Evolutionary conservation across 805 yeast genomes (phyloP).

Genomic region (Peterozyma xylosa): DNA sequence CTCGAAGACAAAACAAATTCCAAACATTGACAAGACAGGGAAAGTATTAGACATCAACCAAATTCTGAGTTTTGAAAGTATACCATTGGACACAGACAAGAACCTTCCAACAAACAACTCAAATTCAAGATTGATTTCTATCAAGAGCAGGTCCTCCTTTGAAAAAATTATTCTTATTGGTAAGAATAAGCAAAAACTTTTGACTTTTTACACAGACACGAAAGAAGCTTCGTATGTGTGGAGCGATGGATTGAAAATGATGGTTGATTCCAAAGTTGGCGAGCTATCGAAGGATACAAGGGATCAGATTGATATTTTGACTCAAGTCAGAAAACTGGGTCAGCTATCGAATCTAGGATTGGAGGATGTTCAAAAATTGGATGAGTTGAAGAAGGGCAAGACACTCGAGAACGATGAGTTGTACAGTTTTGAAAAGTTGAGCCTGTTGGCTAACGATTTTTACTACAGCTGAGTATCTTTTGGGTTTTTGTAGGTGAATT

Average conservation of each 20-base stretch:
- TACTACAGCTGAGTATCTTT: conserved; percentile 15
- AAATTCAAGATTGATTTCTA: conserved; percentile 40
- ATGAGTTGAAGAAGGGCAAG: neutral
- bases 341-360: conserved; percentile 38
- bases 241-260: conserved; percentile 68
- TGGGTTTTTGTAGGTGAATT: neutral
- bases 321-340: conserved; percentile 37
- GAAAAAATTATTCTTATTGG: conserved; percentile 48
- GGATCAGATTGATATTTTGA: conserved; percentile 34
- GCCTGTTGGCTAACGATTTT: conserved; percentile 15
- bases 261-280: conserved; percentile 26
- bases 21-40: conserved; percentile 54
- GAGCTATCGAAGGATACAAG: conserved; percentile 35
- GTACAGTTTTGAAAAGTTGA: conserved; percentile 17
- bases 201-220: conserved; percentile 65
- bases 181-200: conserved; percentile 30
- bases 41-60: conserved; percentile 42
- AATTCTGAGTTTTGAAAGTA: conserved; percentile 42
- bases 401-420: conserved; percentile 8
- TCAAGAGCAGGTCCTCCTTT: conserved; percentile 48
- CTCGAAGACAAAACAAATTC: conserved; percentile 36
- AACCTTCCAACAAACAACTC: conserved; percentile 26
- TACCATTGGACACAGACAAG: conserved; percentile 39
- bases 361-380: conserved; percentile 12
- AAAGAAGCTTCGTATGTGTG: conserved; percentile 62